These are phyloP conservation scores for Aspergillus fructus DNA, from an alignment of 2,329 filamentous ascomycete genomes.

Conservation along the genomic window DNA sequence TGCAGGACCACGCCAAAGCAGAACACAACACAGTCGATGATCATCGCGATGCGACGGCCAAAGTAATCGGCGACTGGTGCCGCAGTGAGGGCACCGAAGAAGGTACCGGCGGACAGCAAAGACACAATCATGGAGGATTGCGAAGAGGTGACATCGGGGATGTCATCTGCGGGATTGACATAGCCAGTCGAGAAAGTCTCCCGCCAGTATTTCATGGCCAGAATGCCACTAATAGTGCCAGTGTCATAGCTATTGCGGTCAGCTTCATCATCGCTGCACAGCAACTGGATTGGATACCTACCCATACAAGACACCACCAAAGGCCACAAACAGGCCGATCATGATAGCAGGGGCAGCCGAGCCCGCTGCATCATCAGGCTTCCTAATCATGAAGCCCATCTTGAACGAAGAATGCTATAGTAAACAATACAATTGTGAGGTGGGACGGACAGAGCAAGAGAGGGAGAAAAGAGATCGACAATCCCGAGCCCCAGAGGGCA, in stretches of 20 bases:
- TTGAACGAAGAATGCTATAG: background rate
- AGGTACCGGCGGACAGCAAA: slow-evolving; percentile 71
- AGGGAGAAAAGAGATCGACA: background rate
- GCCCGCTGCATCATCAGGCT: slow-evolving; percentile 47
- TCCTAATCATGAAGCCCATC: slow-evolving; percentile 47
- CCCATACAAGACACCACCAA: slow-evolving; percentile 60
- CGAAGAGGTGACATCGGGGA: slow-evolving; percentile 55
- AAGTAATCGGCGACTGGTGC: slow-evolving; percentile 56
- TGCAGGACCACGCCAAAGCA: slow-evolving; percentile 37
- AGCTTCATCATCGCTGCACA: background rate
- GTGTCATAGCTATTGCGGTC: slow-evolving; percentile 46
- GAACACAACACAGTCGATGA: slow-evolving; percentile 33
- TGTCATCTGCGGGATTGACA: slow-evolving; percentile 35
- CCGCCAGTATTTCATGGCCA: slow-evolving; percentile 50
- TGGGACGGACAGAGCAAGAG: background rate
- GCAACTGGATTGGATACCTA: slow-evolving; percentile 37
- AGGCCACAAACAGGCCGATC: slow-evolving; percentile 59
- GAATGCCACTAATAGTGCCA: slow-evolving; percentile 54
- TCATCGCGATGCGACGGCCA: slow-evolving; percentile 46
- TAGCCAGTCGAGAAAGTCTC: slow-evolving; percentile 34
- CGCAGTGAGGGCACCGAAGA: slow-evolving; percentile 69
- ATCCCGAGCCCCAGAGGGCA: background rate
- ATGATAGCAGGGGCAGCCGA: slow-evolving; percentile 51
- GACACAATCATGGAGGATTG: slow-evolving; percentile 62
- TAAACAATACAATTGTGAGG: background rate